Base-by-base conservation (phyloP, 441 rosid genomes). In the Mallotus japonicus region DNA sequence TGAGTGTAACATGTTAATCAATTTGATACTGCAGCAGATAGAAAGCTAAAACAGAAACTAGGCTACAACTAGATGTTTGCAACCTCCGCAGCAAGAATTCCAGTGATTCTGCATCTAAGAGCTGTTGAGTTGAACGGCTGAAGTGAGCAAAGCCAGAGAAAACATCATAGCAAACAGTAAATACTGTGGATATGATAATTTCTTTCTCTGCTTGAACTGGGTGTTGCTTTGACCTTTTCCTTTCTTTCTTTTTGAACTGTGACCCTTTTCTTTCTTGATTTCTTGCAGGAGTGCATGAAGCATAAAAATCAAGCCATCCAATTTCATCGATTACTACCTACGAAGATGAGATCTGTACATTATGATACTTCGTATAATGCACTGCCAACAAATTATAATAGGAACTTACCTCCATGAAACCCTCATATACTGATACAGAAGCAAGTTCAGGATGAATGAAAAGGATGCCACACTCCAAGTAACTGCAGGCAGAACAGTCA, bases 121-220 rank as follows among this genome's bases (percentile, higher is more conserved):
- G 83, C 61, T 80, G 87, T 76, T 84, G 88, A 63, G 83, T 76
- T 20, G 91, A 88, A 55, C 87, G 87, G 79, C 83, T 81, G 75
- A 88, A 88, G 84, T 87, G 88, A 55, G 92, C 95, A 59, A 87
- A 85, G 69, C 91, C 95, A 14, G 90, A 90, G 81, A 87, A 90
- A 73, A 87, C 88, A 65, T 90, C 92, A 75, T 90, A 88, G 82
- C 95, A 87, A 78, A 82, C 81, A 22, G 92, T 84, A 73, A 88
- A 88, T 47, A 88, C 84, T 19, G 81, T 71, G 15, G 87, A 88
- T 28, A 90, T 73, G 65, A 88, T 81, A 58, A 88, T 87, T 74
- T 88, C 92, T 75, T 85, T 84, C 86, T 88, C 92, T 56, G 95
- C 95, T 77, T 88, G 95, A 72, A 76, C 77, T 54, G 84, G 67